Percentiles rank a stretch among this genome's conserved stretches.
phyloP scores from a whole-genome alignment of 768 basidiomycete genomes.

The Mycena galopus region DNA sequence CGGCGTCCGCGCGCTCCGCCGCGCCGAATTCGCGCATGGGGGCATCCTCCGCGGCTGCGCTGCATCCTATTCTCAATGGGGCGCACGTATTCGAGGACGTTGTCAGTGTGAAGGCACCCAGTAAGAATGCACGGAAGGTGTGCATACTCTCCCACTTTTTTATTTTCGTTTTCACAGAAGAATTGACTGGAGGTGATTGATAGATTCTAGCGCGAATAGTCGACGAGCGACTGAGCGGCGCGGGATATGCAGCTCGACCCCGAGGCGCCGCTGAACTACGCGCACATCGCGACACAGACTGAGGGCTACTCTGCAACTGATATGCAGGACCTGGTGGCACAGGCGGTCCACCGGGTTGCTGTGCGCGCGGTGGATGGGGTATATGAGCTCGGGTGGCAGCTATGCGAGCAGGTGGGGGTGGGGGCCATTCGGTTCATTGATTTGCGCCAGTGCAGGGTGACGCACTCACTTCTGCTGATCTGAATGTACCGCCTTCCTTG shows the following conservation, averaged over 20 bases:
- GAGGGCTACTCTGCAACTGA: conserved; percentile 95
- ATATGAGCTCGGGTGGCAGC: conserved; percentile 71
- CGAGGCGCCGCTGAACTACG: conserved; percentile 74
- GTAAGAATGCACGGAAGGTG: conserved; percentile 85
- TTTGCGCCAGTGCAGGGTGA: conserved; percentile 67
- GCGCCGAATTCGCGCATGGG: conserved; percentile 71
- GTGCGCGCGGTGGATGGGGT: conserved; percentile 71
- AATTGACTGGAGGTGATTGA: neutral
- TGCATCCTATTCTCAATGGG: conserved; percentile 81
- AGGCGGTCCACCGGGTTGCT: conserved; percentile 86
- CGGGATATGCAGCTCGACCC: conserved; percentile 62
- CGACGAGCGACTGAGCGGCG: conserved; percentile 58
- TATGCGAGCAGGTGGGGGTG: conserved; percentile 69
- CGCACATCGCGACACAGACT: conserved; percentile 83
- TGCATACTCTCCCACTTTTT: conserved; percentile 55
- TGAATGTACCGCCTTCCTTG: conserved; percentile 59
- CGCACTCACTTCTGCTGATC: conserved; percentile 52
- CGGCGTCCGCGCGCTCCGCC: conserved; percentile 63
- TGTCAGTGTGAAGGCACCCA: conserved; percentile 79
- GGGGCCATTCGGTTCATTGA: conserved; percentile 90
- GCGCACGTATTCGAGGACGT: conserved; percentile 87
- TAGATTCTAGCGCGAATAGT: conserved; percentile 71
- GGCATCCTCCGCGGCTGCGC: conserved; percentile 70
- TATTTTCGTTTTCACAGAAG: neutral
- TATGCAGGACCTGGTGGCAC: conserved; percentile 83